Evolutionary conservation across 192 early-diverging fungal species (phyloP).

Genomic region (Geosiphon pyriformis): DNA sequence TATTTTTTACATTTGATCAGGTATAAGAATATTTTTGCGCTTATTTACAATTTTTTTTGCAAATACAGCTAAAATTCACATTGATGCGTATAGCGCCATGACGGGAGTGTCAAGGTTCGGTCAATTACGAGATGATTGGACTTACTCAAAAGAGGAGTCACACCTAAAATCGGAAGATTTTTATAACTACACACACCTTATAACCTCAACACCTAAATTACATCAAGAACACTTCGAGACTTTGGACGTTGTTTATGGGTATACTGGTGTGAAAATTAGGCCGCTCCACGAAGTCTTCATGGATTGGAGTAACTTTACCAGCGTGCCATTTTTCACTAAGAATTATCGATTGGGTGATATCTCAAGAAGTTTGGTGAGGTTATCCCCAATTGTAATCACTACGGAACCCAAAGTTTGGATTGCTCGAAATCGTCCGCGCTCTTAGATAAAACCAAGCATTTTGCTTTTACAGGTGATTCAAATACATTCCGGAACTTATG

Average conservation of each 20-base stretch:
- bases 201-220: conserved; percentile 41
- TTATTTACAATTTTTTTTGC: conserved; percentile 19
- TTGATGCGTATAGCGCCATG: conserved; percentile 73
- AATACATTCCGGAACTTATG: no score
- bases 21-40: no score
- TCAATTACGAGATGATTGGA: conserved; percentile 47
- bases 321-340: not conserved
- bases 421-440: conserved; percentile 10
- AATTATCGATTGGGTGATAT: conserved; percentile 1
- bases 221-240: conserved; percentile 32
- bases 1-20: no score
- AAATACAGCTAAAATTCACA: conserved; percentile 51
- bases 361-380: not conserved
- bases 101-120: conserved; percentile 82
- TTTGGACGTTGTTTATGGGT: conserved; percentile 41
- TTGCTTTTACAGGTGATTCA: not conserved
- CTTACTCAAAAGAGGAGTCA: conserved; percentile 64
- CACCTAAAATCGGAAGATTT: conserved; percentile 41
- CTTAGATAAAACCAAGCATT: not conserved
- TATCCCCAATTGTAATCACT: conserved; percentile 25
- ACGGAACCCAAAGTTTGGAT: conserved; percentile 30
- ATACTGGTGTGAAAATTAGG: conserved; percentile 27
- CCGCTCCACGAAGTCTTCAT: conserved; percentile 2
- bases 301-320: not conserved
- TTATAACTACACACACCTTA: conserved; percentile 46